A percentile compares a stretch with the other conserved stretches of the same genome.
Conservation (phyloP, 495 filamentous ascomycete genomes). For the Cercophora scortea region DNA sequence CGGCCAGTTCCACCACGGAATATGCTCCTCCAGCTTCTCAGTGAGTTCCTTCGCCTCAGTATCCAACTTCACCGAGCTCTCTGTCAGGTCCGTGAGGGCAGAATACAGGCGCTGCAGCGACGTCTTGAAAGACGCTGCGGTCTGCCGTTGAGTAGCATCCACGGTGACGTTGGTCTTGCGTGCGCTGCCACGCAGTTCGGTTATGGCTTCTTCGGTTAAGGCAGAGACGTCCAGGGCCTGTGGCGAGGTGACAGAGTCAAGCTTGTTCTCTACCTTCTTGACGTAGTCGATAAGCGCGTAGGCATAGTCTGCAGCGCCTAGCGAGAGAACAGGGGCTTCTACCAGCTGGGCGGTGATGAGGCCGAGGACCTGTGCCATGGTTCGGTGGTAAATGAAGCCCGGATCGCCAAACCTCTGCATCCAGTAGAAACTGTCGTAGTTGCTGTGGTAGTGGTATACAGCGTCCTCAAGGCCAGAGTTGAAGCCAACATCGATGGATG, state of each 20-base stretch:
- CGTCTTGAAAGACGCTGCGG: slow-evolving; percentile 40
- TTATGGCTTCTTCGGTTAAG: slow-evolving; percentile 29
- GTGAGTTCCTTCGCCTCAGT: slow-evolving; percentile 55
- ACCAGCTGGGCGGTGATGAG: slow-evolving; percentile 73
- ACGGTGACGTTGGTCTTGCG: slow-evolving; percentile 28
- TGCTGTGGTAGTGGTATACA: slow-evolving; percentile 79
- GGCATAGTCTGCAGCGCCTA: slow-evolving; percentile 71
- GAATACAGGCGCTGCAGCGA: slow-evolving; percentile 34
- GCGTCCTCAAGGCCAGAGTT: slow-evolving; percentile 34
- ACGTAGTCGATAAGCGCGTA: slow-evolving; percentile 55
- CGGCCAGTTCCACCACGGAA: slow-evolving; percentile 79
- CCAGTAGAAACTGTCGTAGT: slow-evolving; percentile 90
- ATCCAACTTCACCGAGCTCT: slow-evolving; percentile 52
- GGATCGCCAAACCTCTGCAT: slow-evolving; percentile 79
- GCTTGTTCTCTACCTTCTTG: slow-evolving; percentile 57
- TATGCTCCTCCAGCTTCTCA: slow-evolving; percentile 55
- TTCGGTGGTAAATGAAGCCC: slow-evolving; percentile 71
- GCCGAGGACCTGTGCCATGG: slow-evolving; percentile 71
- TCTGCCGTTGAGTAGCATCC: slow-evolving; percentile 26
- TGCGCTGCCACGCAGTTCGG: slow-evolving; percentile 48
- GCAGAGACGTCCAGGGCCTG: slow-evolving; percentile 13
- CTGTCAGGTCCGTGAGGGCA: slow-evolving; percentile 43
- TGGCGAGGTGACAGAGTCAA: slow-evolving; percentile 22
- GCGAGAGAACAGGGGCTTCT: slow-evolving; percentile 69
- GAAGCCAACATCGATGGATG: slow-evolving; percentile 82